A percentile compares a stretch with the other conserved stretches of the same genome.
These are phyloP conservation scores for Remersonia thermophila DNA, from an alignment of 2,329 filamentous ascomycete genomes.

Conservation along the genomic window DNA sequence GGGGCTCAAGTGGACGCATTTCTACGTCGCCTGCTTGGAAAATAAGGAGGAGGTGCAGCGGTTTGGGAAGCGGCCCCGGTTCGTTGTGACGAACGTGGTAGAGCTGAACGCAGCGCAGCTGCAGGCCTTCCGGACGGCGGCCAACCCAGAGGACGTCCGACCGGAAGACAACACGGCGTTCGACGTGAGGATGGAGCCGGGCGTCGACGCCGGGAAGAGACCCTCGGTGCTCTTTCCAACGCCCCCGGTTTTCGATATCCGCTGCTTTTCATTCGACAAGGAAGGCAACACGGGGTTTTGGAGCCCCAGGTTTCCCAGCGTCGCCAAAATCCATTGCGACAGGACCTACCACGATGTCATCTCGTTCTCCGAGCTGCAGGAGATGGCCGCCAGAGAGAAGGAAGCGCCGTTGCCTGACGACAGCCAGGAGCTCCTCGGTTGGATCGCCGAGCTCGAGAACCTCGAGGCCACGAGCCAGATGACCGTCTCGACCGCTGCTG, in stretches of 20 bases:
- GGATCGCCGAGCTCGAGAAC: conserved; percentile 48
- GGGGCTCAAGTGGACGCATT: conserved; percentile 62
- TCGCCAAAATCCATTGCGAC: conserved; percentile 68
- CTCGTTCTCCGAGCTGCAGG: conserved; percentile 57
- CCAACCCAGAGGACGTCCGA: conserved; percentile 30
- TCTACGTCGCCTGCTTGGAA: conserved; percentile 63
- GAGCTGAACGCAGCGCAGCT: conserved; percentile 42
- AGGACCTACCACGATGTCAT: conserved; percentile 56
- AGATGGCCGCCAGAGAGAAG: conserved; percentile 47
- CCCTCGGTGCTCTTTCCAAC: conserved; percentile 48
- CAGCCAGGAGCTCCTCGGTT: conserved; percentile 47
- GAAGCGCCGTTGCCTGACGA: conserved; percentile 38
- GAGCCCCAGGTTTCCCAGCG: conserved; percentile 62
- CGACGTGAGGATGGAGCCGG: conserved; percentile 33
- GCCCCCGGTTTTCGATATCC: conserved; percentile 67
- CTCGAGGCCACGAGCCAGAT: conserved; percentile 35
- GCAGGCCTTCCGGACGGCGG: conserved; percentile 35
- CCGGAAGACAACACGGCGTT: conserved; percentile 29
- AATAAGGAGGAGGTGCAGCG: conserved; percentile 50
- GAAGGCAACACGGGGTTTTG: conserved; percentile 56
- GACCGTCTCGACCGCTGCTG: conserved; percentile 23
- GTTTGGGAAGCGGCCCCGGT: conserved; percentile 41
- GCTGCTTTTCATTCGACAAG: conserved; percentile 70
- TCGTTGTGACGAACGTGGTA: conserved; percentile 54
- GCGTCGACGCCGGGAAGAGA: conserved; percentile 28